Conservation (phyloP, 2,329 filamentous ascomycete species). For the Fusarium sp. region DNA sequence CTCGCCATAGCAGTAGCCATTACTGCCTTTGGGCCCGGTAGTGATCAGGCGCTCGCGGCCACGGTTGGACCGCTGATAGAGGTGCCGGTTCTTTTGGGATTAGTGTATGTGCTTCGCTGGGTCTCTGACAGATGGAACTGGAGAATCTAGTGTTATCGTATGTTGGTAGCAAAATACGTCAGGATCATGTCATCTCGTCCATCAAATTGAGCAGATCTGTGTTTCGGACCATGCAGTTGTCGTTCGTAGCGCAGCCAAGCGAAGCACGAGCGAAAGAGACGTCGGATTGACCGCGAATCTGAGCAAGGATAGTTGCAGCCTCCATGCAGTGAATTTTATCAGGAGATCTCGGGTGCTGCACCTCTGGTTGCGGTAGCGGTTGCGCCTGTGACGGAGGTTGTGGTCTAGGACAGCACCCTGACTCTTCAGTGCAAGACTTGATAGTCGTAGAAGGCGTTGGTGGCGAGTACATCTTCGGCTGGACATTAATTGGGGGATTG, state of each 20-base stretch:
- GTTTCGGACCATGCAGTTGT: conserved; percentile 52
- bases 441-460: background rate
- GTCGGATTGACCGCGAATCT: conserved; percentile 54
- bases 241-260: conserved; percentile 47
- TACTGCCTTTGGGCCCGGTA: conserved; percentile 80
- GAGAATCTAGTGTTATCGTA: background rate
- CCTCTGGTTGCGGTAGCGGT: background rate
- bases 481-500: background rate
- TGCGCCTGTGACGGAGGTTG: background rate
- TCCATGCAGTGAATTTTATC: conserved; percentile 47
- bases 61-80: conserved; percentile 90
- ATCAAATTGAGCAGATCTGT: conserved; percentile 53
- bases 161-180: background rate
- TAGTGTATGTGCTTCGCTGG: conserved; percentile 80
- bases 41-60: conserved; percentile 82
- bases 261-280: conserved; percentile 43
- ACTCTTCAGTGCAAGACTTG: background rate
- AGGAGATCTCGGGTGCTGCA: background rate
- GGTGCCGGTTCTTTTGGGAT: conserved; percentile 80
- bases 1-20: conserved; percentile 90
- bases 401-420: conserved; percentile 16
- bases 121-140: conserved; percentile 62
- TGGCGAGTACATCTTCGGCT: conserved; percentile 1
- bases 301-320: conserved; percentile 53
- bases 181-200: conserved; percentile 45